Percentiles rank a stretch among this genome's conserved stretches.
phyloP scores from a whole-genome alignment of 257 asterid genomes.

The Lycium ferocissimum region DNA sequence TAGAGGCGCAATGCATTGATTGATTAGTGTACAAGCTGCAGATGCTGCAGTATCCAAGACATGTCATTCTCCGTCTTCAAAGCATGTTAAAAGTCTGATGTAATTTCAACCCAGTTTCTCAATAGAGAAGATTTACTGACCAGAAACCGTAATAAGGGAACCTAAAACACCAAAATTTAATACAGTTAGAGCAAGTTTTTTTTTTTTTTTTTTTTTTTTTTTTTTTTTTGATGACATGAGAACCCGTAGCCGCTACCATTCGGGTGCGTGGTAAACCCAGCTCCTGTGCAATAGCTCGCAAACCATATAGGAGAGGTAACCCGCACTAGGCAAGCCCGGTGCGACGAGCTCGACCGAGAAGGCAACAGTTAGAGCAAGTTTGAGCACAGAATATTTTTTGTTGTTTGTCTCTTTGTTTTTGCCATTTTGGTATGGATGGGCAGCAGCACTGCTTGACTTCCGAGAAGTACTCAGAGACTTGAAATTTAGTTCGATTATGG shows the following conservation, averaged over 20 bases:
- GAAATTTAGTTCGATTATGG: not conserved
- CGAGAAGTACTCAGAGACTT: not conserved
- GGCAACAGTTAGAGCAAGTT: not conserved
- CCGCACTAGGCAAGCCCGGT: too few relatives aligned
- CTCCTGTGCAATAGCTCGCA: too few relatives aligned
- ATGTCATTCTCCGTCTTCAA: not conserved
- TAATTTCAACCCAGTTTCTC: conserved; percentile 12
- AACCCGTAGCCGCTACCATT: too few relatives aligned
- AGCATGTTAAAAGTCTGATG: not conserved
- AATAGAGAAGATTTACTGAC: not conserved
- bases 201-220: too few relatives aligned
- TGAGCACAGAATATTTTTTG: not conserved
- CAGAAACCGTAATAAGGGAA: conserved; percentile 7
- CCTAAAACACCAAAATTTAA: not conserved
- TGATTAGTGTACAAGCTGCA: not conserved
- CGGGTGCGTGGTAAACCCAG: too few relatives aligned
- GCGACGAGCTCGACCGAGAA: too few relatives aligned
- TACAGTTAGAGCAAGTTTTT: not conserved
- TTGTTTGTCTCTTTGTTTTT: not conserved
- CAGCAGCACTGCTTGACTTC: conserved; percentile 3
- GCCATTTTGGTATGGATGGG: not conserved
- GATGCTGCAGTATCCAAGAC: conserved; percentile 10
- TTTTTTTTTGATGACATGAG: too few relatives aligned
- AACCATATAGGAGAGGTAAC: too few relatives aligned
- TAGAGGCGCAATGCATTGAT: conserved; percentile 8